Evolutionary conservation across 148 eudicot genomes (phyloP).

Genomic region (Rhododendron henanense): DNA sequence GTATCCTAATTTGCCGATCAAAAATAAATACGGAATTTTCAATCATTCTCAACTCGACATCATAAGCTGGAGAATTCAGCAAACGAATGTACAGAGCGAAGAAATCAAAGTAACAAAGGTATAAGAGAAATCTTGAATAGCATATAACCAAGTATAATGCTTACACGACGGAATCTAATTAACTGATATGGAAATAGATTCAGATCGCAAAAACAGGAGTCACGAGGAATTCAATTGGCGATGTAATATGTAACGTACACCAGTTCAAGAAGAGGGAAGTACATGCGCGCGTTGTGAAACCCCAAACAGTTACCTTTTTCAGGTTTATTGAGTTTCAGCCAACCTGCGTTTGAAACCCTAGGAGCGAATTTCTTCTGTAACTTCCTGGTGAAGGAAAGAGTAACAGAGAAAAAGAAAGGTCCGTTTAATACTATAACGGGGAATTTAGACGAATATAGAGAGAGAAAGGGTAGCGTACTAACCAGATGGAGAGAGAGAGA

Average conservation of each 20-base stretch:
- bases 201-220: background rate
- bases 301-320: background rate
- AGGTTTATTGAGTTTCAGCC: background rate
- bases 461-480: background rate
- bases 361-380: background rate
- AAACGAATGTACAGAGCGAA: background rate
- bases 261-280: background rate
- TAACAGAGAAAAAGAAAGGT: background rate
- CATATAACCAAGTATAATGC: background rate
- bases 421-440: background rate
- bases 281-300: background rate
- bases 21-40: background rate
- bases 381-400: background rate
- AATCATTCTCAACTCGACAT: background rate
- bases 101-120: background rate
- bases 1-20: background rate
- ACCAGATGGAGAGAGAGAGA: background rate
- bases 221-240: background rate
- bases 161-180: background rate
- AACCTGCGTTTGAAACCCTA: background rate
- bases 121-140: background rate
- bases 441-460: background rate
- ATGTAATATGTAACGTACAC: background rate
- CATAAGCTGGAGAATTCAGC: background rate
- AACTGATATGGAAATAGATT: background rate